Conservation (phyloP, 164 flowering plant genomes). For the Taxillus chinensis region DNA sequence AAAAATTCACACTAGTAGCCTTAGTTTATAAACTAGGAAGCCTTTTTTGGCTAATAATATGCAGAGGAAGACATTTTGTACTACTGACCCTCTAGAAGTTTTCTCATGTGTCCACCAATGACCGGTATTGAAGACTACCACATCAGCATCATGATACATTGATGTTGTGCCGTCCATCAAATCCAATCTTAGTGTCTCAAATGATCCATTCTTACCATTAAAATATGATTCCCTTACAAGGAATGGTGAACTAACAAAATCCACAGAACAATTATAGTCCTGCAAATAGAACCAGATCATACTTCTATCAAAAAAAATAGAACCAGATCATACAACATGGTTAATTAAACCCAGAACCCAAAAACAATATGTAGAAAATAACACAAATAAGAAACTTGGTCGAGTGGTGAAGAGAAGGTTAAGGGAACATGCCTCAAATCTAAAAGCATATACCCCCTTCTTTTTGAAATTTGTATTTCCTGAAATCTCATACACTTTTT, state of each 20-base stretch:
- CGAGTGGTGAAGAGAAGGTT: not conserved
- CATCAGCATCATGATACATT: slow-evolving; percentile 57
- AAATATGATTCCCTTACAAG: slow-evolving; percentile 49
- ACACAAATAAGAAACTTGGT: not conserved
- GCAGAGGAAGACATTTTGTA: too few relatives aligned
- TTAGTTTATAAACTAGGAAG: not conserved
- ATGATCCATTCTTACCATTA: slow-evolving; percentile 30
- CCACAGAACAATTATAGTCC: slow-evolving; percentile 74
- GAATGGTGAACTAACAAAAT: slow-evolving; percentile 65
- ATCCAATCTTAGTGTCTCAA: slow-evolving; percentile 72
- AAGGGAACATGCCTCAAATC: slow-evolving; percentile 54
- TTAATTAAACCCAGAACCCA: too few relatives aligned
- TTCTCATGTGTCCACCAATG: slow-evolving; percentile 99
- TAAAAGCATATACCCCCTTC: slow-evolving; percentile 64
- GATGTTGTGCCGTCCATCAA: slow-evolving; percentile 54
- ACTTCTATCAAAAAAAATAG: too few relatives aligned
- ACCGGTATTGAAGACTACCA: slow-evolving; percentile 75
- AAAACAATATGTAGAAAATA: too few relatives aligned
- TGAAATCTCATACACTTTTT: slow-evolving; percentile 62
- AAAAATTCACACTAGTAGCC: not conserved
- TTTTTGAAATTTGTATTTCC: slow-evolving; percentile 62
- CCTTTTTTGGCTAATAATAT: too few relatives aligned
- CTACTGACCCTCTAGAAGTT: slow-evolving; percentile 63
- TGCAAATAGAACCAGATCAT: slow-evolving; percentile 17
- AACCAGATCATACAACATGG: too few relatives aligned